A percentile compares a stretch with the other conserved stretches of the same genome.
Evolutionary conservation across 2,329 filamentous ascomycete genomes (phyloP).

Genomic region (Parastagonospora avenae): DNA sequence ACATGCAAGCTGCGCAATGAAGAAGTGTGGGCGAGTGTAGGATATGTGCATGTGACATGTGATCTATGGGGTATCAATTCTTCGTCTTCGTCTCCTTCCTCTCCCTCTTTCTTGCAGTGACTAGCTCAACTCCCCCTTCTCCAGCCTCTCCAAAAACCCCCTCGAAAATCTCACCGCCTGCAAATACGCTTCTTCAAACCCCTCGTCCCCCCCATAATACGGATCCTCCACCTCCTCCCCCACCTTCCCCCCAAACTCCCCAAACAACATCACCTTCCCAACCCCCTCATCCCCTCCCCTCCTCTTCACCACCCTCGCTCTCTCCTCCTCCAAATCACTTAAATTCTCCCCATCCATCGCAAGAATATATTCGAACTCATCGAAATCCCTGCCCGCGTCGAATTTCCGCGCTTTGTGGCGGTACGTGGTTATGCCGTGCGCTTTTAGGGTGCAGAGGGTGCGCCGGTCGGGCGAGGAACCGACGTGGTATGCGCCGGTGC

Average conservation of each 20-base stretch:
- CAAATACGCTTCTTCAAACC: constrained; percentile 85
- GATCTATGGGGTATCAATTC: constrained; percentile 29
- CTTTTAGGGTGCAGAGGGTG: constrained; percentile 77
- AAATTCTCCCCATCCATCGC: constrained; percentile 92
- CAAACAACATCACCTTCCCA: constrained; percentile 77
- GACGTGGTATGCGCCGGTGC: constrained; percentile 86
- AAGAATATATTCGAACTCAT: constrained; percentile 88
- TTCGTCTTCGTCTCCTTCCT: neutral
- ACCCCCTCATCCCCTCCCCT: constrained; percentile 44
- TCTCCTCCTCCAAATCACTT: constrained; percentile 67
- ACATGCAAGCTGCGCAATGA: constrained; percentile 20
- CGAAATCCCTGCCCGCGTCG: constrained; percentile 70
- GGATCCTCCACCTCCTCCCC: constrained; percentile 79
- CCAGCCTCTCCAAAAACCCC: constrained; percentile 72
- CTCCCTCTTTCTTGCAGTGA: neutral
- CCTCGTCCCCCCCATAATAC: constrained; percentile 85
- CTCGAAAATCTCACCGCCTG: constrained; percentile 78
- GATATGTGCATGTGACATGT: neutral
- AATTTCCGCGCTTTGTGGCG: constrained; percentile 78
- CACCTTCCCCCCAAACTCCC: constrained; percentile 71
- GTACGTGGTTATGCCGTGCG: constrained; percentile 78
- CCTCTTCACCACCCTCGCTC: constrained; percentile 56
- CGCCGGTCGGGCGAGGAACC: constrained; percentile 78
- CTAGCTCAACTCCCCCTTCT: constrained; percentile 41
- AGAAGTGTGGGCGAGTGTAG: neutral